These are phyloP conservation scores for Decorospora gaudefroyi DNA, from an alignment of 2,329 filamentous ascomycete species.

Conservation along the genomic window DNA sequence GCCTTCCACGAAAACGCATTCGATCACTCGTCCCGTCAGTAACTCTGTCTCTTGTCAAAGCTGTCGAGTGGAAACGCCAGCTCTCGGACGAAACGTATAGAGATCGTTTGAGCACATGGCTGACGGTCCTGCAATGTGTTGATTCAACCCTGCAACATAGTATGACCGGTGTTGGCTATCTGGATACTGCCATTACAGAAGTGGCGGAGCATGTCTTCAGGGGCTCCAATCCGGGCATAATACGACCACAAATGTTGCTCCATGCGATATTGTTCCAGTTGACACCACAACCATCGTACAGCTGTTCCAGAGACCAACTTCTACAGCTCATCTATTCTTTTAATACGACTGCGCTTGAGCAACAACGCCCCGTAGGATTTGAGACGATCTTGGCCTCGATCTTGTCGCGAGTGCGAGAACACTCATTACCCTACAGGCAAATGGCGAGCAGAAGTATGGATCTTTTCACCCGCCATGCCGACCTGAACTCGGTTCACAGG, in stretches of 20 bases:
- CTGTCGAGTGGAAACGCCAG: not conserved
- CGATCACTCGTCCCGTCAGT: conserved; percentile 11
- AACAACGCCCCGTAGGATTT: conserved; percentile 1
- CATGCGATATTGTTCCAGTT: conserved; percentile 7
- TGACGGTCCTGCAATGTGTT: conserved; percentile 25
- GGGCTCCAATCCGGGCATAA: not conserved
- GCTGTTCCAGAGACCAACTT: conserved; percentile 1
- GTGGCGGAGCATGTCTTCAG: conserved; percentile 6
- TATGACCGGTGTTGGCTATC: not conserved
- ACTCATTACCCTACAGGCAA: conserved; percentile 20
- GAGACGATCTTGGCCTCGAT: conserved; percentile 19
- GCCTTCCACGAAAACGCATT: conserved; percentile 18
- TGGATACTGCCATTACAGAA: conserved; percentile 3
- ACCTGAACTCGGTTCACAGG: conserved; percentile 12
- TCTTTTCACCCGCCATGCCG: conserved; percentile 10
- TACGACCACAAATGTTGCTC: conserved; percentile 3
- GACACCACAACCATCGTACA: not conserved
- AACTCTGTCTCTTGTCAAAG: conserved; percentile 14
- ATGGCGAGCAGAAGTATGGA: conserved; percentile 18
- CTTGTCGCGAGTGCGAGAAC: conserved; percentile 16
- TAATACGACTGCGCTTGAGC: not conserved
- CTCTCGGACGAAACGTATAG: not conserved
- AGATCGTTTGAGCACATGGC: conserved; percentile 20
- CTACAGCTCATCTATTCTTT: conserved; percentile 4
- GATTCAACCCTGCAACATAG: conserved; percentile 9